Conservation (phyloP, 2,329 filamentous ascomycete species). For the Neofusicoccum laricinum region DNA sequence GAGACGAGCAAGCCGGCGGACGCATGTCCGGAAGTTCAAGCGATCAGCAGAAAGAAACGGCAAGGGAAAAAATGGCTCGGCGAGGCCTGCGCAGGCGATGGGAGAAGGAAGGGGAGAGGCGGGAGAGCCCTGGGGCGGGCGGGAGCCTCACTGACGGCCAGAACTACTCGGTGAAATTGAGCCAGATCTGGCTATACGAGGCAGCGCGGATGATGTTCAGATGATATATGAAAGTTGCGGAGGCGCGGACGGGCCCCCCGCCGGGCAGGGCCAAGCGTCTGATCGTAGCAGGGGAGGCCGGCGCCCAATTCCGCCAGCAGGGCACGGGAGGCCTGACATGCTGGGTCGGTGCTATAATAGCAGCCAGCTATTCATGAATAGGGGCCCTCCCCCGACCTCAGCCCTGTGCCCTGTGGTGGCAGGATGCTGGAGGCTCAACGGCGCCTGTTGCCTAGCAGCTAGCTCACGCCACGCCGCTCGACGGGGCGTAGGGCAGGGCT, state of each 20-base stretch:
- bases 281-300: neutral
- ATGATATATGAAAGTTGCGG: constrained; percentile 10
- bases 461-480: neutral
- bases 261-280: neutral
- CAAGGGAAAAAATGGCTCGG: neutral
- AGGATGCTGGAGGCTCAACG: no score
- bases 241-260: neutral
- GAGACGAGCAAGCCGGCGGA: neutral
- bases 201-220: constrained; percentile 6
- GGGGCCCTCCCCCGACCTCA: neutral
- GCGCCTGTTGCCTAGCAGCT: no score
- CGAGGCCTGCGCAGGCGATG: neutral
- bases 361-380: neutral
- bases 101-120: neutral
- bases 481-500: neutral
- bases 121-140: neutral
- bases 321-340: neutral
- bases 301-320: neutral
- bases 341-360: neutral
- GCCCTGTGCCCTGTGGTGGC: no score
- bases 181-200: neutral
- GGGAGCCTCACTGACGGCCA: neutral
- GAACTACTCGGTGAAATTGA: neutral
- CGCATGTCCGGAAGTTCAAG: neutral
- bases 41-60: neutral